Evolutionary conservation across 2,329 filamentous ascomycete genomes (phyloP), one percentile per base, ranked within the genome.

Genomic region (Nemania sp.): DNA sequence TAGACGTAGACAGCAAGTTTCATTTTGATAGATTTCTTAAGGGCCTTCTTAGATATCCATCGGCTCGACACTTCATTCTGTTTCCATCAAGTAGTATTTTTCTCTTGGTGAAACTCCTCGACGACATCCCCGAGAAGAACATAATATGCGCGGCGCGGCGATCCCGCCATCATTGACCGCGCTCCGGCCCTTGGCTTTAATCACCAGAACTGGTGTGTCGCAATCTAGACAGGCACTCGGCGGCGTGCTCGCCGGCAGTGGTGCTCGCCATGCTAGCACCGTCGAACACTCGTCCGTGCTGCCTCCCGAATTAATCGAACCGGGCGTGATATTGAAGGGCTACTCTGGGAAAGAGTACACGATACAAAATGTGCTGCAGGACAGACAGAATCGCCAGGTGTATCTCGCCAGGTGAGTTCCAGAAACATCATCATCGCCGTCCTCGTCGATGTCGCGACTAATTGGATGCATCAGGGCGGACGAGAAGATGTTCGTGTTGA

Each of bases 311-410:
- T 62, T 64, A 5, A 66, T 72, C 17, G 70, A 68, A 57, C 71
- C 71, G 9, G 71, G 71, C 35, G 69, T 68, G 4, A 71, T 71
- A 39, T 40, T 72, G 51, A 71, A 68, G 56, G 71, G 71, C 18
- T 71, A 72, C 43, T 74, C 72, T 20, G 72, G 72, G 21, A 68
- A 68, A 48, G 68, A 73, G 50, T 74, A 74, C 45, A 70, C 67
- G 0, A 71, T 74, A 20, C 67, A 73, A 55, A 72, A 73, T 68
- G 69, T 74, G 56, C 68, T 74, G 57, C 72, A 74, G 67, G 72
- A 74, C 65, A 67, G 72, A 59, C 69, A 71, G 64, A 68, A 74
- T 65, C 71, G 72, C 57, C 71, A 72, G 62, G 72, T 74, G 53
- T 74, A 73, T 60, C 67, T 74, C 54, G 72, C 72, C n/a, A 71